These are phyloP conservation scores for Pythium aphanidermatum DNA, from an alignment of 352 stramenopile genomes.

Conservation along the genomic window DNA sequence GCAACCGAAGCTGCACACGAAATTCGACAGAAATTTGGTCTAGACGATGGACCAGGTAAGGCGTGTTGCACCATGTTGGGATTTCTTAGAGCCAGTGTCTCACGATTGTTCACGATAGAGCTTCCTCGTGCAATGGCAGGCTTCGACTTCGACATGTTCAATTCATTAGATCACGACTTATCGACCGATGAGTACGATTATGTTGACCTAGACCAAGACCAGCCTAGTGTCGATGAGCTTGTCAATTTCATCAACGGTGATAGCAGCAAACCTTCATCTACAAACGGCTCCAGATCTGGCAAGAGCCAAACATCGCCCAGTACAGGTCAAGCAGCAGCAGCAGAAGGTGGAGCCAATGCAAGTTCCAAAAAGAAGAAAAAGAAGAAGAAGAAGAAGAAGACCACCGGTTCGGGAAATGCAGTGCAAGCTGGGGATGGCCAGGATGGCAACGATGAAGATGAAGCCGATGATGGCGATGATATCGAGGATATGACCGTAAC, in stretches of 20 bases:
- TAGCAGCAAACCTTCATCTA: constrained; percentile 15
- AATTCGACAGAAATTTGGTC: constrained; percentile 67
- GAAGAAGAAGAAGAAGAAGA: constrained; percentile 75
- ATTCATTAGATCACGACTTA: constrained; percentile 66
- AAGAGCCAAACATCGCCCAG: constrained; percentile 20
- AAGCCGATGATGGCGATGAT: neutral
- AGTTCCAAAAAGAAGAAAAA: constrained; percentile 60
- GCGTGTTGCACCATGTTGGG: too few species aligned
- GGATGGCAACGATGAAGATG: neutral
- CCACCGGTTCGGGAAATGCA: too few species aligned
- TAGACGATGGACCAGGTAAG: constrained; percentile 54
- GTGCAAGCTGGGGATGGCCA: neutral
- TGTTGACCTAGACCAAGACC: constrained; percentile 78
- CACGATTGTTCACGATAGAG: constrained; percentile 15
- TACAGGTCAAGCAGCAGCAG: constrained; percentile 1
- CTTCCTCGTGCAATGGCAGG: constrained; percentile 52
- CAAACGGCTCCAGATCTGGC: constrained; percentile 19
- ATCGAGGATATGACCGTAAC: neutral
- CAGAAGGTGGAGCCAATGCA: neutral
- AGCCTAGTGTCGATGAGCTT: constrained; percentile 75
- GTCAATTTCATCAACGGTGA: constrained; percentile 80
- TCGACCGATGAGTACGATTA: constrained; percentile 74
- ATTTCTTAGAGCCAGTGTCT: too few species aligned
- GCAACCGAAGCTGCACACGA: constrained; percentile 69
- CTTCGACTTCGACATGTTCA: constrained; percentile 79